Base-by-base conservation (phyloP, 345 rosid species). In the Mallotus nudiflorus region DNA sequence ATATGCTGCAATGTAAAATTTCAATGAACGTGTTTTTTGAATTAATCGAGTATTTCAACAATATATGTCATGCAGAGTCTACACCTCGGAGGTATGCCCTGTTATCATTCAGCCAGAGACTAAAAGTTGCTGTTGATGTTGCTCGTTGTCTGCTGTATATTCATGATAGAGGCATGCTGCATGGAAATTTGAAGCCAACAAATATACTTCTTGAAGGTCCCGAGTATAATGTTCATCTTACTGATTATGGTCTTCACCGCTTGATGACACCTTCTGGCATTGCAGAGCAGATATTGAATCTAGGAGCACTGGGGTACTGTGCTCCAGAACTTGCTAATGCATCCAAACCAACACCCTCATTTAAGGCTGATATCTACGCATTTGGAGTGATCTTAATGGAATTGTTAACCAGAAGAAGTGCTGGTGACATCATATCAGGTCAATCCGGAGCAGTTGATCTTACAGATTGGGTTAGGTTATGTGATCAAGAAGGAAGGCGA, bases 341-440 rank as follows among this genome's bases (percentile, higher is more conserved):
- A 48, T 72, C 95, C 22, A 94, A 86, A 73, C 93, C 96, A 0
- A 35, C 63, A 45, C 93, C 90, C 0, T 88, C 98, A 3, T 75
- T 80, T 15, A 94, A 90, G 76, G 89, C 91, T 2, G 98, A 94
- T 65, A 92, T 94, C 5, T 94, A 91, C 33, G 84, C 96, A 18
- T 81, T 94, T 12, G 98, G 98, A 22, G 98, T 94, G 66, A 90
- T 94, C 58, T 68, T 94, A 58, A 86, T 94, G 98, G 98, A 91
- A 80, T 76, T 94, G 72, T 76, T 94, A 69, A 94, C 97, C 5
- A 81, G 95, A 81, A 83, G 92, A 70, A 89, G 98, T 19, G 98
- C 98, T 0, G 95, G 98, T 20, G 98, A 94, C 78, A 94, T 94
- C 74, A 91, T 94, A 69, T 94, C 96, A 2, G 98, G 98, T 49